Conservation (phyloP, 352 stramenopile species). For the Pythium dissotocum region DNA sequence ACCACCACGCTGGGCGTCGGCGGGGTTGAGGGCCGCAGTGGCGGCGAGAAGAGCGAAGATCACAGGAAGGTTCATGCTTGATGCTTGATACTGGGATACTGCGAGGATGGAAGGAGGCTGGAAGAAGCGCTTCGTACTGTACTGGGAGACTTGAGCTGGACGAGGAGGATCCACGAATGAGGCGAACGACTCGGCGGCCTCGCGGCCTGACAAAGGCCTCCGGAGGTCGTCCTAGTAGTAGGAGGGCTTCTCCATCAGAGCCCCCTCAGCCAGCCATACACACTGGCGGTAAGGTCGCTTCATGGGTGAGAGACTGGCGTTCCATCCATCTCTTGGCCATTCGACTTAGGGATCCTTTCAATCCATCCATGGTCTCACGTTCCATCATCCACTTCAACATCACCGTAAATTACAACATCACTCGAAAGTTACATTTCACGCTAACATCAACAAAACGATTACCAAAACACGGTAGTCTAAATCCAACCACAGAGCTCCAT, state of each 20-base stretch:
- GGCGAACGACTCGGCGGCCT: background rate
- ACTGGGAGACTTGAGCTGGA: slow-evolving; percentile 13
- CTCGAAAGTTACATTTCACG: background rate
- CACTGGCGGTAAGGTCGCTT: background rate
- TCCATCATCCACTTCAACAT: slow-evolving; percentile 6
- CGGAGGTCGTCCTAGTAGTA: too few species aligned
- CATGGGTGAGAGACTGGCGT: background rate
- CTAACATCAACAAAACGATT: background rate
- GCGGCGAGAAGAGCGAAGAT: slow-evolving; percentile 8
- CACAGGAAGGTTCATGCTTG: slow-evolving; percentile 10
- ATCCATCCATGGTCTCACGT: background rate
- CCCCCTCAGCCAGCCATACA: too few species aligned
- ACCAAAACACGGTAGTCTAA: slow-evolving; percentile 16
- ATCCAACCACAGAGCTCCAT: slow-evolving; percentile 5
- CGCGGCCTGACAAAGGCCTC: background rate
- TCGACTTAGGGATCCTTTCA: background rate
- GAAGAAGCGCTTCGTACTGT: background rate
- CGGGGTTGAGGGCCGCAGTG: background rate
- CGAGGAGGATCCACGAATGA: slow-evolving; percentile 18
- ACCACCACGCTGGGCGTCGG: background rate
- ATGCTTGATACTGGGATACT: background rate
- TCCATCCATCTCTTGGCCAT: background rate
- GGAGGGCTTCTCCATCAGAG: too few species aligned
- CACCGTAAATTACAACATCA: slow-evolving; percentile 8
- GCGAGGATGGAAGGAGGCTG: too few species aligned